phyloP scores from a whole-genome alignment of 495 filamentous ascomycete species.

The Haplographium delicatum region DNA sequence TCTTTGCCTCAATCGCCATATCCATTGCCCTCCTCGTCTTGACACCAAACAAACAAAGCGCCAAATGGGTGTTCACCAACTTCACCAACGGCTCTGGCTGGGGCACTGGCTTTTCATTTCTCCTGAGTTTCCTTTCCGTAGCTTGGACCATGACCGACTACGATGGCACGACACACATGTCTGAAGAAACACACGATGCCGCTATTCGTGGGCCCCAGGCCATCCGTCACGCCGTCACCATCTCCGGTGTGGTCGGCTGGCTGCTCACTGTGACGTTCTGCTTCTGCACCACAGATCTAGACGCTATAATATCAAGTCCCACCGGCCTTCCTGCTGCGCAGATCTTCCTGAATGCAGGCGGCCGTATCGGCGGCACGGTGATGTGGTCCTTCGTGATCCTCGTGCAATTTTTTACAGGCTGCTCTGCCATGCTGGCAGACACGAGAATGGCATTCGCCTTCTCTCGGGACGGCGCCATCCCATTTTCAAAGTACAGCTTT shows the following conservation, averaged over 20 bases:
- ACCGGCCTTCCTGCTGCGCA: slow-evolving; percentile 66
- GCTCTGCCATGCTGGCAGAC: slow-evolving; percentile 65
- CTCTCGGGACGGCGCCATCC: slow-evolving; percentile 62
- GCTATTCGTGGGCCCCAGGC: slow-evolving; percentile 61
- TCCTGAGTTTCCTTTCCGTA: slow-evolving; percentile 54
- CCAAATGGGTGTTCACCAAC: slow-evolving; percentile 61
- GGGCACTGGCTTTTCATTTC: slow-evolving; percentile 20
- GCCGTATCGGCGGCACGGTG: slow-evolving; percentile 50
- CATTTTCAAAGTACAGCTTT: slow-evolving; percentile 50
- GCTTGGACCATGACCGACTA: slow-evolving; percentile 78
- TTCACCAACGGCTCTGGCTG: slow-evolving; percentile 33
- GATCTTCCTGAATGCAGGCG: slow-evolving; percentile 66
- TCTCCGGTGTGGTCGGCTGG: slow-evolving; percentile 62
- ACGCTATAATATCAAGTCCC: slow-evolving; percentile 53
- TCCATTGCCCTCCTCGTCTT: slow-evolving; percentile 56
- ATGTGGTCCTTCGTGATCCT: slow-evolving; percentile 70
- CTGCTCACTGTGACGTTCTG: slow-evolving; percentile 63
- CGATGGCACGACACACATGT: slow-evolving; percentile 71
- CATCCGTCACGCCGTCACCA: slow-evolving; percentile 57
- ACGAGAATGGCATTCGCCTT: slow-evolving; percentile 72
- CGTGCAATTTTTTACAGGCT: slow-evolving; percentile 68
- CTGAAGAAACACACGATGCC: slow-evolving; percentile 68
- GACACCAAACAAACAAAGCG: slow-evolving; percentile 59
- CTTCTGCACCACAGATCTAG: slow-evolving; percentile 63
- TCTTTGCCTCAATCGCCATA: slow-evolving; percentile 53